A percentile compares a stretch with the other conserved stretches of the same genome.
Conservation (phyloP, 345 rosid species). For the Clarkia xantiana region DNA sequence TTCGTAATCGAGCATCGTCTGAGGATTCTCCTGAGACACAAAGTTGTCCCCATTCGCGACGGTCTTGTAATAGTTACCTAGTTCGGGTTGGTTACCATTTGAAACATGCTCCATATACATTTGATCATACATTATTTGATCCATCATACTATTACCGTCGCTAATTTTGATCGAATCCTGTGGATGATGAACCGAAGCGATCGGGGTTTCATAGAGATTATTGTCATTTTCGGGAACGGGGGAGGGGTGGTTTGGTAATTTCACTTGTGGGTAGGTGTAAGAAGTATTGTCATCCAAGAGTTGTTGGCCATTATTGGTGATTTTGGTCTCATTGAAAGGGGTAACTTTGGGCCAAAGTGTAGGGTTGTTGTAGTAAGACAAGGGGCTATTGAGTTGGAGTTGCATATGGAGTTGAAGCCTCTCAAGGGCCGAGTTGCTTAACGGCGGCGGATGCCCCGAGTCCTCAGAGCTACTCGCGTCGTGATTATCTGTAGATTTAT, state of each 20-base stretch:
- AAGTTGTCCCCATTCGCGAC: slow-evolving; percentile 10
- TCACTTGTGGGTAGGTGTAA: slow-evolving; percentile 5
- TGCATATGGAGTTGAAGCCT: slow-evolving; percentile 91
- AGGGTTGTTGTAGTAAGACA: slow-evolving; percentile 38
- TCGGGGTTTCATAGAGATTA: not conserved
- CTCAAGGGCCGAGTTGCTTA: slow-evolving; percentile 71
- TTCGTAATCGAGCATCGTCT: slow-evolving; percentile 28
- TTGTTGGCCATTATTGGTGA: slow-evolving; percentile 18
- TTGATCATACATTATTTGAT: not conserved
- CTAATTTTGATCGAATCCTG: not conserved
- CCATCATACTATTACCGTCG: not conserved
- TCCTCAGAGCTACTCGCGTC: slow-evolving; percentile 12
- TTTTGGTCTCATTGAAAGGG: slow-evolving; percentile 31
- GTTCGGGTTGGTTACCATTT: not conserved
- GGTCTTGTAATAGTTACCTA: slow-evolving; percentile 14
- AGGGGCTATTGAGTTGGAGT: slow-evolving; percentile 63
- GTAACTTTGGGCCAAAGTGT: slow-evolving; percentile 67
- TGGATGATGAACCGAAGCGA: not conserved
- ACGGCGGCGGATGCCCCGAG: slow-evolving; percentile 21
- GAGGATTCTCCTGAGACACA: slow-evolving; percentile 21
- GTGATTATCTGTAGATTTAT: slow-evolving; percentile 1
- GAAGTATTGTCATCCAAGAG: slow-evolving; percentile 9
- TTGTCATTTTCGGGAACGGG: not conserved
- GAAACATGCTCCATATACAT: not conserved
- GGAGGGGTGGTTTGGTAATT: slow-evolving; percentile 1